These are phyloP conservation scores for Globisporangium perplexum DNA, from an alignment of 352 stramenopile species.

Conservation along the genomic window DNA sequence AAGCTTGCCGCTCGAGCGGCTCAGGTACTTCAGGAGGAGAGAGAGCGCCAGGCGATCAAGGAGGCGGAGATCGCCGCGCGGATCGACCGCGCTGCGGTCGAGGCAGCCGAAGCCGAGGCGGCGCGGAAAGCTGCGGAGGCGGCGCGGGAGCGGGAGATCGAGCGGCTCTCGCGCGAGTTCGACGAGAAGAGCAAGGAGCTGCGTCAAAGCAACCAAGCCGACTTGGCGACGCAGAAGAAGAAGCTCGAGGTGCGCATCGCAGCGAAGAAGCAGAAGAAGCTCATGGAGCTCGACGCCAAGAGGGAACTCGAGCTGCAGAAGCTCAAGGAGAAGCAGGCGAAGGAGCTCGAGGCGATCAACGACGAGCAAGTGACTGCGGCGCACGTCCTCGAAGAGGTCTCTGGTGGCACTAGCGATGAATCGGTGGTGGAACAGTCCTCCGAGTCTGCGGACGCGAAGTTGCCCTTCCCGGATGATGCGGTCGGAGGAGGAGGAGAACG, in stretches of 20 bases:
- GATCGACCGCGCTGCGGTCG: conserved; percentile 30
- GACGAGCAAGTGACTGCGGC: conserved; percentile 27
- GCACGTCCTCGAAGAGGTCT: conserved; percentile 15
- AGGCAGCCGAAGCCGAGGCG: conserved; percentile 31
- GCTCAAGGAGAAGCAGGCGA: conserved; percentile 33
- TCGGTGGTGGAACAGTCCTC: no score
- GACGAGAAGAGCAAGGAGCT: conserved; percentile 56
- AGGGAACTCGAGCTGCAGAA: conserved; percentile 44
- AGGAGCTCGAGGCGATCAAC: conserved; percentile 30
- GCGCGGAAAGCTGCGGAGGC: conserved; percentile 39
- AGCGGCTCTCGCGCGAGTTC: conserved; percentile 59
- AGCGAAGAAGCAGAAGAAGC: conserved; percentile 73
- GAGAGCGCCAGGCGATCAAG: conserved; percentile 38
- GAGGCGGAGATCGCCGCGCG: conserved; percentile 35
- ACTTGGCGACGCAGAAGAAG: conserved; percentile 54
- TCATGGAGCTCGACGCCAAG: conserved; percentile 68
- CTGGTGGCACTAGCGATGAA: not conserved
- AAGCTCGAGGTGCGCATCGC: conserved; percentile 69
- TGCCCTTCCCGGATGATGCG: not conserved
- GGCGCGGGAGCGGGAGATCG: conserved; percentile 39
- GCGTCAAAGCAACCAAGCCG: conserved; percentile 43
- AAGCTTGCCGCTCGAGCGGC: conserved; percentile 26
- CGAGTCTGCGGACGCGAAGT: no score
- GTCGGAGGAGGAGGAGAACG: not conserved
- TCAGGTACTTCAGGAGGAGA: conserved; percentile 44